phyloP scores from a whole-genome alignment of 345 rosid genomes.

The Hibiscus mutabilis region DNA sequence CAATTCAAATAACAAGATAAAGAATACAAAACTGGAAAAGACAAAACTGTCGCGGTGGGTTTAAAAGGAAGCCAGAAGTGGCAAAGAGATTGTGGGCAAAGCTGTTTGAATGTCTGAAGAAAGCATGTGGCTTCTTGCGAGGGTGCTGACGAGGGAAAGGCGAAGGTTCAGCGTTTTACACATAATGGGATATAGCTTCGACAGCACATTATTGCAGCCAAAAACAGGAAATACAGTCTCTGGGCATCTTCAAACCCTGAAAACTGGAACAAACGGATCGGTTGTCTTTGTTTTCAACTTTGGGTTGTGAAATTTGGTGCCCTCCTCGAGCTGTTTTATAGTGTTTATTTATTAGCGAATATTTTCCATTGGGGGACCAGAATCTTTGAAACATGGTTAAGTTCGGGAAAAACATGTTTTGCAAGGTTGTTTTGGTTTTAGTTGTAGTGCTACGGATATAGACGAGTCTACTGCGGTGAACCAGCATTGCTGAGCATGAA shows the following conservation, averaged over 20 bases:
- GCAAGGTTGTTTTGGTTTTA: neutral
- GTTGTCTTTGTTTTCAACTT: neutral
- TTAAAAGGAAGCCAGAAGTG: neutral
- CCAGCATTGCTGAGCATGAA: too few relatives aligned
- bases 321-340: neutral
- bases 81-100: neutral
- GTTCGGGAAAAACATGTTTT: neutral
- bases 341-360: neutral
- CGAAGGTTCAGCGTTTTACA: neutral
- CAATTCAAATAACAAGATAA: slow-evolving; percentile 8
- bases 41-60: neutral
- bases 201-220: neutral
- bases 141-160: slow-evolving; percentile 7
- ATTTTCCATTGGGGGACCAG: neutral
- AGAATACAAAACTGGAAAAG: neutral
- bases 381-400: neutral
- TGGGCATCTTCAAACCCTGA: neutral
- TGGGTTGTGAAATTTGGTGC: neutral
- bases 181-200: neutral
- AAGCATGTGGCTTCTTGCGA: slow-evolving; percentile 10
- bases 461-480: too few relatives aligned
- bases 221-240: neutral
- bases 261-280: neutral
- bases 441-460: neutral
- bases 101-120: neutral